Percentiles rank a stretch among this genome's conserved stretches.
phyloP scores from a whole-genome alignment of 2,329 filamentous ascomycete species.

The Cadophora gregata region DNA sequence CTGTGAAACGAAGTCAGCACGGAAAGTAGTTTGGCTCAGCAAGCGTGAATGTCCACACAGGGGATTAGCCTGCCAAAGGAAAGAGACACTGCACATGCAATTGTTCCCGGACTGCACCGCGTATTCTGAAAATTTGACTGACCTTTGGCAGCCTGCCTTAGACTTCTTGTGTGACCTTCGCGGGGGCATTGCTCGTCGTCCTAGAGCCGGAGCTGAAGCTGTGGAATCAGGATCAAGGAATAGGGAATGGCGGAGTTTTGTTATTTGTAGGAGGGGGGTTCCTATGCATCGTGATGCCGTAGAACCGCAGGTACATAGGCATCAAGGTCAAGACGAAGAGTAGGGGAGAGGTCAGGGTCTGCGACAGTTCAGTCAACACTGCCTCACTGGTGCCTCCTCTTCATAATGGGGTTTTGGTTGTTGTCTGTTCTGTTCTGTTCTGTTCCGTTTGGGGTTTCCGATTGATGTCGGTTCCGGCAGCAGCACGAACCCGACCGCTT shows the following conservation, averaged over 20 bases:
- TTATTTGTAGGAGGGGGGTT: background rate
- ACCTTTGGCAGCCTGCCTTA: conserved; percentile 63
- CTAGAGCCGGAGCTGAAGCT: conserved; percentile 2
- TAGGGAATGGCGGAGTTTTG: conserved; percentile 9
- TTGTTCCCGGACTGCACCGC: background rate
- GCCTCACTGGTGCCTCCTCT: background rate
- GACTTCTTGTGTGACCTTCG: conserved; percentile 74
- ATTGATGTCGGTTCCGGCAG: conserved; percentile 15
- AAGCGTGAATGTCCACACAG: background rate
- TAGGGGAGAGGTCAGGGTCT: background rate
- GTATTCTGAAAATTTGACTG: background rate
- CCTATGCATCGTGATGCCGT: conserved; percentile 22
- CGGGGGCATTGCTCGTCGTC: conserved; percentile 58
- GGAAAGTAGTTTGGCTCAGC: background rate
- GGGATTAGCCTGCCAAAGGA: background rate
- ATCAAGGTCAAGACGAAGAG: background rate
- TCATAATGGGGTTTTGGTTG: background rate
- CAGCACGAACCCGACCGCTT: background rate
- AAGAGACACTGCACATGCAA: background rate
- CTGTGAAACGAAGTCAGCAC: conserved; percentile 41
- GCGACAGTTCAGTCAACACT: conserved; percentile 12
- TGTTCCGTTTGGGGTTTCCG: background rate
- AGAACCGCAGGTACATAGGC: conserved; percentile 5
- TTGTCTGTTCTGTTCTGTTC: background rate
- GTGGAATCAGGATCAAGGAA: conserved; percentile 20